A percentile compares a stretch with the other conserved stretches of the same genome.
These are phyloP conservation scores for Sarocladium strictum DNA, from an alignment of 2,329 filamentous ascomycete genomes.

Conservation along the genomic window DNA sequence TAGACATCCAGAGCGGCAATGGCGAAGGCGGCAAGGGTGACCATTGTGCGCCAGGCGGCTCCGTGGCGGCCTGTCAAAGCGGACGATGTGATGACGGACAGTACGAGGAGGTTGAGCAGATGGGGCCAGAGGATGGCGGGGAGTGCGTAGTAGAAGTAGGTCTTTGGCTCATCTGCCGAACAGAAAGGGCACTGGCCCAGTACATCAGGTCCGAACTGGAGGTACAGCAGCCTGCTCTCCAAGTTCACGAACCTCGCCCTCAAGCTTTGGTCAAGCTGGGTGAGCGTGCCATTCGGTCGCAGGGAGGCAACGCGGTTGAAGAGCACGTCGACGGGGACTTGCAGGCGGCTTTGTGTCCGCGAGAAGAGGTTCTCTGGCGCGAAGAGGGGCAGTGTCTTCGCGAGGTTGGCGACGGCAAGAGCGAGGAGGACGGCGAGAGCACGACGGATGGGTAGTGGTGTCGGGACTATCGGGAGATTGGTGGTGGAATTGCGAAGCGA, in stretches of 20 bases:
- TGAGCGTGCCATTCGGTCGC: constrained; percentile 43
- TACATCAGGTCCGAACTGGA: constrained; percentile 72
- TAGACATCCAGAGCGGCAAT: constrained; percentile 62
- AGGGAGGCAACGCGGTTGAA: constrained; percentile 66
- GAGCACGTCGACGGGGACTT: constrained; percentile 78
- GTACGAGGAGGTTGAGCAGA: constrained; percentile 64
- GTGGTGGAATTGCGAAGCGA: constrained; percentile 38
- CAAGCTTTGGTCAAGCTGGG: constrained; percentile 56
- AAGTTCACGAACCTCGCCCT: constrained; percentile 62
- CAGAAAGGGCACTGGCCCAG: constrained; percentile 80
- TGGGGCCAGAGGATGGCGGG: constrained; percentile 72
- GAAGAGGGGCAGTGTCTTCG: constrained; percentile 61
- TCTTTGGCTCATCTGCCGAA: constrained; percentile 58
- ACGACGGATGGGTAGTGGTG: constrained; percentile 47
- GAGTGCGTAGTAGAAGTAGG: constrained; percentile 76
- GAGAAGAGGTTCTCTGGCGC: constrained; percentile 77
- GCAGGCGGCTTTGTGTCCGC: constrained; percentile 71
- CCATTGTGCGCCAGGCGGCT: constrained; percentile 62
- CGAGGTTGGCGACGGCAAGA: constrained; percentile 36
- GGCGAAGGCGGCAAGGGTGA: constrained; percentile 55
- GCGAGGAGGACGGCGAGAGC: constrained; percentile 55
- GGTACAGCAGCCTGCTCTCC: constrained; percentile 72
- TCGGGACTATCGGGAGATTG: constrained; percentile 45
- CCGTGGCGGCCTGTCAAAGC: constrained; percentile 58
- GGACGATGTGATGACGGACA: constrained; percentile 69